Base-by-base conservation (phyloP, 2,329 filamentous ascomycete species). In the Colletotrichum noveboracense region DNA sequence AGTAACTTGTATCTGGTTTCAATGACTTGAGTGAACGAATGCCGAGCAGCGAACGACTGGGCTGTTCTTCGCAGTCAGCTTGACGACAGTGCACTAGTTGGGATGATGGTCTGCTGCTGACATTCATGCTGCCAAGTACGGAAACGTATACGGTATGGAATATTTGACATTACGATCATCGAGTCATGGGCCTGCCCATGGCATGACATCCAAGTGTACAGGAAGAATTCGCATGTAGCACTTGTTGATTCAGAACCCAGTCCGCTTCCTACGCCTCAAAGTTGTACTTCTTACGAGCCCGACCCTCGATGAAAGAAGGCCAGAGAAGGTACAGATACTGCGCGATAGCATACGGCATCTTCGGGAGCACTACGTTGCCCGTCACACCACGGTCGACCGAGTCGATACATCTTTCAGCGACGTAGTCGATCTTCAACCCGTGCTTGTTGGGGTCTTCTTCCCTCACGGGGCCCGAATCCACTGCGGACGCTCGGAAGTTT, bases 271-370 rank as follows among this genome's bases (percentile, higher is more conserved):
- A 66, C 12, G 64, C 16, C 26, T 66, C 24, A 24, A 68, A 74
- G 26, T 74, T 66, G 30, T 74, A 74, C 71, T 74, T 74, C 66
- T 70, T 74, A 5, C 71, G 66, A 16, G 71, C 66, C n/a, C 34
- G 66, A 13, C 32, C 34, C 71, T 74, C 66, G 24, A 74, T 60
- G 26, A 74, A 74, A 34, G 71, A 48, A 48, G 71, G 71, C 58
- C 66, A 70, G 16, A 74, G 12, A 6, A 65, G 60, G n/a, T 74
- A 74, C 43, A 74, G 16, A 21, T 65, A 64, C 34, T 74, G 71
- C 4, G 66, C 71, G 13, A 64, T 12, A 6, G 66, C 60, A 32
- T 74, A 74, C n/a, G 71, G 71, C 32, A 74, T 43, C 48, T 36
- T 70, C 7, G 71, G 71, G 18, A 74, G 28, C 6, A 74, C 12